A percentile compares a stretch with the other conserved stretches of the same genome.
Conservation (phyloP, 345 rosid species). For the Linum usitatissimum region DNA sequence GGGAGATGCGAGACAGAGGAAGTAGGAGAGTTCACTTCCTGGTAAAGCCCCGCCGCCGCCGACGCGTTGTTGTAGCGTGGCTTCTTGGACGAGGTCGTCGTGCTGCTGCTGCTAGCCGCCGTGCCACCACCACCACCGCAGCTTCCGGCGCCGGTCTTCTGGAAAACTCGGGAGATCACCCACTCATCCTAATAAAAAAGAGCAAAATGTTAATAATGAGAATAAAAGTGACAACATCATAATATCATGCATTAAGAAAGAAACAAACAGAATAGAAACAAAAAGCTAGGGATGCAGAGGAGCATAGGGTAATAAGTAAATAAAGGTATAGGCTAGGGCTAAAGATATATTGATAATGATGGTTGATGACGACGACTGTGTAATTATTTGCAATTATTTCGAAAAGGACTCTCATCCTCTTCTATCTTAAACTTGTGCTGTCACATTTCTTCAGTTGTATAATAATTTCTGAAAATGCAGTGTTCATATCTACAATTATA, state of each 20-base stretch:
- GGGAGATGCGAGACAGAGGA: conserved; percentile 63
- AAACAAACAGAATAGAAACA: not conserved
- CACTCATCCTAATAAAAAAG: conserved; percentile 57
- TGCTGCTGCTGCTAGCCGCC: conserved; percentile 6
- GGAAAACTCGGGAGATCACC: conserved; percentile 86
- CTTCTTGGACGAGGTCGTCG: conserved; percentile 30
- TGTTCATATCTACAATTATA: no score
- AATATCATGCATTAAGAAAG: not conserved
- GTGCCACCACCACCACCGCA: conserved; percentile 12
- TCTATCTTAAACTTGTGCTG: not conserved
- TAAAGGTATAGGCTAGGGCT: not conserved
- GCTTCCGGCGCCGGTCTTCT: conserved; percentile 32
- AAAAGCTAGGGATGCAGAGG: not conserved
- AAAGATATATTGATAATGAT: not conserved
- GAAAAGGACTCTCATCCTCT: not conserved
- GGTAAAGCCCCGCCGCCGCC: conserved; percentile 13
- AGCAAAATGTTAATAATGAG: not conserved
- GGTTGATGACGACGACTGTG: not conserved
- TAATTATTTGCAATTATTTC: not conserved
- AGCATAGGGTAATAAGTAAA: not conserved
- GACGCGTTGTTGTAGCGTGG: conserved; percentile 22
- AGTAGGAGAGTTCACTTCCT: conserved; percentile 56
- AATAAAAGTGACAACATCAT: not conserved
- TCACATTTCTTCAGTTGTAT: not conserved
- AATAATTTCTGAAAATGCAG: no score